Conservation (phyloP, 495 filamentous ascomycete species). For the Daldinia childiae region DNA sequence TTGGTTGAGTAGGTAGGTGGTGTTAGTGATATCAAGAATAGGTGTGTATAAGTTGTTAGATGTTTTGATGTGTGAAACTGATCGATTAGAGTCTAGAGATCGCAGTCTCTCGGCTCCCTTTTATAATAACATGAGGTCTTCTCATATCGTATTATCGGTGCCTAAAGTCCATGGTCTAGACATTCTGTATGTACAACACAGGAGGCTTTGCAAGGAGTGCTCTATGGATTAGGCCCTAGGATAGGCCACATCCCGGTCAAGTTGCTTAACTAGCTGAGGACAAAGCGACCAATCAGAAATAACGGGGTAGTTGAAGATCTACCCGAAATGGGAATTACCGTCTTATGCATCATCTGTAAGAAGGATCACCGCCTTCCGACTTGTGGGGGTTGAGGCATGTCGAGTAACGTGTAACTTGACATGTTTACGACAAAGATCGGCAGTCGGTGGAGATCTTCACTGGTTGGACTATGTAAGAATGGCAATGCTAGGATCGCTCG, state of each 20-base stretch:
- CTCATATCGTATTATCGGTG: slow-evolving; percentile 1
- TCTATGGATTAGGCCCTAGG: slow-evolving; percentile 4
- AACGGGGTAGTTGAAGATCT: slow-evolving; percentile 26
- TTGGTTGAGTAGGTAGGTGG: neutral
- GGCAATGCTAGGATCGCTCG: slow-evolving; percentile 27
- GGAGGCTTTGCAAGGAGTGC: slow-evolving; percentile 14
- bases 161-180: neutral
- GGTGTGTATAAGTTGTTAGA: slow-evolving; percentile 1
- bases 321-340: slow-evolving; percentile 36
- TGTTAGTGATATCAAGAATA: slow-evolving; percentile 12
- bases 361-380: slow-evolving; percentile 17
- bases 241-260: slow-evolving; percentile 21
- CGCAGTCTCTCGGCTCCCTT: slow-evolving; percentile 6
- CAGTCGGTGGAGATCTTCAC: neutral
- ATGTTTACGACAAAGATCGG: slow-evolving; percentile 13
- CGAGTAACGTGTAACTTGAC: neutral
- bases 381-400: slow-evolving; percentile 15
- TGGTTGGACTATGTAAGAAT: slow-evolving; percentile 25
- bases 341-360: slow-evolving; percentile 7
- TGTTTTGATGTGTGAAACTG: slow-evolving; percentile 17
- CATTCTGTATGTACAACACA: neutral
- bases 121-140: slow-evolving; percentile 30
- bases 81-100: slow-evolving; percentile 12
- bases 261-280: slow-evolving; percentile 25
- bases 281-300: slow-evolving; percentile 26